Evolutionary conservation across 2,329 filamentous ascomycete species (phyloP).

Genomic region (Metarhizium robertsii): DNA sequence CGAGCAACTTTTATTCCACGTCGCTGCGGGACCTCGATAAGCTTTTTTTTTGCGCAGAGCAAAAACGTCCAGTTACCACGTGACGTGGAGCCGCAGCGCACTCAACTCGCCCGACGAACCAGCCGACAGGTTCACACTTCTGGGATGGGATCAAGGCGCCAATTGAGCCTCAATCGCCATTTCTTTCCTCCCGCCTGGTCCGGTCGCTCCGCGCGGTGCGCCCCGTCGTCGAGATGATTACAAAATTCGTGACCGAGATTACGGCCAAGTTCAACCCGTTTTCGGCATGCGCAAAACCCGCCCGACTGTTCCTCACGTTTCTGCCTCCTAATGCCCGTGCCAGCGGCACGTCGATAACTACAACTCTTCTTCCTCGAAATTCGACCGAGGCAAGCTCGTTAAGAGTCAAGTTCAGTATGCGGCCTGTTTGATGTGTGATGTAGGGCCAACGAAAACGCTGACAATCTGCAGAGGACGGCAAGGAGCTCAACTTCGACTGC

Average conservation of each 20-base stretch:
- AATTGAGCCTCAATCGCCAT: not conserved
- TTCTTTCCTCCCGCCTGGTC: not conserved
- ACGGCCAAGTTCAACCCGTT: constrained; percentile 90
- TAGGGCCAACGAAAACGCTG: constrained; percentile 8
- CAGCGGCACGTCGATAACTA: constrained; percentile 66
- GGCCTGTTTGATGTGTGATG: not conserved
- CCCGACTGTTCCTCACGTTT: constrained; percentile 77
- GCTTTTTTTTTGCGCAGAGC: not conserved
- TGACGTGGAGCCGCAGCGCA: constrained; percentile 3
- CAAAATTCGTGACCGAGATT: constrained; percentile 77
- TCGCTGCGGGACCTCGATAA: not conserved
- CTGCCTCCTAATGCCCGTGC: constrained; percentile 71
- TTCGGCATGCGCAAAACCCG: constrained; percentile 66
- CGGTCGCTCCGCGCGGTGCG: constrained; percentile 5
- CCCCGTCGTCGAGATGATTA: constrained; percentile 55
- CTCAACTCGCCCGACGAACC: too few relatives aligned
- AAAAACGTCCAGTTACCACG: not conserved
- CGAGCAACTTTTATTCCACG: not conserved
- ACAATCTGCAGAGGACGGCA: constrained; percentile 68
- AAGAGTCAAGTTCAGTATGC: constrained; percentile 76
- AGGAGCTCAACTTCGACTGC: constrained; percentile 75
- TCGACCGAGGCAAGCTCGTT: constrained; percentile 62
- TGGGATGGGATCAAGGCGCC: not conserved
- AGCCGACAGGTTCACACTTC: not conserved
- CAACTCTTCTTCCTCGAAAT: constrained; percentile 61